Base-by-base conservation (phyloP, 768 basidiomycete genomes). In the Macrocybe gigantea region DNA sequence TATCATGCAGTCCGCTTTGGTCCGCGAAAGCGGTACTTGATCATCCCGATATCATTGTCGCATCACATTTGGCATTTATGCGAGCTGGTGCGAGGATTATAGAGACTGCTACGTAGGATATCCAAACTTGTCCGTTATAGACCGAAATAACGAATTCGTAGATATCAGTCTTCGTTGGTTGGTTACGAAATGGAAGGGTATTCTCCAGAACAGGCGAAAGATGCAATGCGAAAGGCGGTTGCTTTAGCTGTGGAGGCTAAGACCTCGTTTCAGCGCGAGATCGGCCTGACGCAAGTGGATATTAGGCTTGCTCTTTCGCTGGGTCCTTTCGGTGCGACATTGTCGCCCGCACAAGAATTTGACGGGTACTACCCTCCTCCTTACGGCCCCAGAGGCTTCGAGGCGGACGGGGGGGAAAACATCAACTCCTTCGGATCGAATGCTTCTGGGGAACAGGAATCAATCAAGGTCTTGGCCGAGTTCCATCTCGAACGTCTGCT, bases 291-390 rank as follows among this genome's bases (percentile, higher is more conserved):
- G 44, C 38, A 35, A 44, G 42, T 34, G 37, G 61, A 63, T 41
- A 58, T 75, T 53, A 70, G 65, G 29, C 73, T 91, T 33, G 83
- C 78, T 2, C 70, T 93, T 5, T 88, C 85, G 5, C 64, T 90
- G 30, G 88, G 89, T 12, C 82, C 86, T 0, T 89, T 78, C 56
- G 88, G 88, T 34, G 83, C 85, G 1, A 82, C 76, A 5, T 67
- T 88, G 11, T 59, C 62, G 6, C 79, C 82, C 0, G 74, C 84
- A 45, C 82, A 86, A 49, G 89, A 92, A 59, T 90, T 83, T 56
- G 72, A 75, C 49, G 89, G 86, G 6, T 68, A 77, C 52, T 91
- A 89, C 57, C 88, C 88, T 1, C 81, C 83, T 0, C 85, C 87
- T 0, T 88, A 75, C 56, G 87, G 86, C 1, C 86, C 87, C 2